Conservation (phyloP, 192 early-diverging fungal genomes). For the Gryganskiella cystojenkinii region DNA sequence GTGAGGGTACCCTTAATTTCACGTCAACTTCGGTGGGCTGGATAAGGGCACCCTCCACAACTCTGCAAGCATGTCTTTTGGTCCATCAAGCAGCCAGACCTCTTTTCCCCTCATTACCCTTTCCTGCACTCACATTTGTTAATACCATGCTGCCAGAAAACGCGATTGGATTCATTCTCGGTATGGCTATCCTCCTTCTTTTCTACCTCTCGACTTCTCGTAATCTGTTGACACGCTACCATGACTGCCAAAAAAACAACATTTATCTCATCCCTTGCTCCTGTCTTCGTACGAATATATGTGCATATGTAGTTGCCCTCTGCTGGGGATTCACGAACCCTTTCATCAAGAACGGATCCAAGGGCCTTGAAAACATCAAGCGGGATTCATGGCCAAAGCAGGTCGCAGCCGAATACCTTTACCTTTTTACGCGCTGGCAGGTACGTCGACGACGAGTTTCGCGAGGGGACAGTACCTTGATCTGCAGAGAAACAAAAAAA, state of each 20-base stretch:
- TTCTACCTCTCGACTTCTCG: not conserved
- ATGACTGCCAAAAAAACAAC: not conserved
- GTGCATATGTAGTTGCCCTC: slow-evolving; percentile 69
- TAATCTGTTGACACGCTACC: not conserved
- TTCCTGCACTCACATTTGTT: too few species aligned
- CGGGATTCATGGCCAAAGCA: slow-evolving; percentile 66
- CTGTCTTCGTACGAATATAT: not conserved
- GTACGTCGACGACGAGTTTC: slow-evolving; percentile 35
- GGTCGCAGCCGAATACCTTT: slow-evolving; percentile 72
- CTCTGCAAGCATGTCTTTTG: too few species aligned
- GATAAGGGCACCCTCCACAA: too few species aligned
- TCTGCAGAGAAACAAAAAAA: not conserved
- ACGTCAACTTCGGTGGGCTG: too few species aligned
- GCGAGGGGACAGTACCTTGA: not conserved
- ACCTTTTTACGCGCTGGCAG: slow-evolving; percentile 88
- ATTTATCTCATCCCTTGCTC: not conserved
- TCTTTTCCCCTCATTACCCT: not conserved
- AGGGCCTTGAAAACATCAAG: slow-evolving; percentile 82
- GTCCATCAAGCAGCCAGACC: too few species aligned
- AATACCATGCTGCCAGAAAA: slow-evolving; percentile 42
- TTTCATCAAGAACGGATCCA: slow-evolving; percentile 90
- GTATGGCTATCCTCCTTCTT: slow-evolving; percentile 2
- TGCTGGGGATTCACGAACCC: slow-evolving; percentile 99
- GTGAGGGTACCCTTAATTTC: too few species aligned
- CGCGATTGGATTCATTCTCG: slow-evolving; percentile 53